These are phyloP conservation scores for Echria macrotheca DNA, from an alignment of 495 filamentous ascomycete genomes.

Conservation along the genomic window DNA sequence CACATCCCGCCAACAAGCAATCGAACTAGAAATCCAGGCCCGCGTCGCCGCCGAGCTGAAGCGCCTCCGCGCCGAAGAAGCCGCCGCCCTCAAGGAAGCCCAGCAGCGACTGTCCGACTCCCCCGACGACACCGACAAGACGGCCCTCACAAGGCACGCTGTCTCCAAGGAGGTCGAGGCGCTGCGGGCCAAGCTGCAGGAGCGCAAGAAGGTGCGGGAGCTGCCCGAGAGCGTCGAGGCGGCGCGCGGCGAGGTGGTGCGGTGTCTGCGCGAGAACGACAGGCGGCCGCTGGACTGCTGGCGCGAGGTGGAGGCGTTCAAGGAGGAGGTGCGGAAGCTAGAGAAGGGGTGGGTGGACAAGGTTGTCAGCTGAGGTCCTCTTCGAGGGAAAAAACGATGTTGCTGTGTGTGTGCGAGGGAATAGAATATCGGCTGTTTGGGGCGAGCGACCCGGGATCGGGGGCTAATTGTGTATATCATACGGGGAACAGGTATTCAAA, in stretches of 20 bases:
- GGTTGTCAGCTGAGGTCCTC: constrained; percentile 50
- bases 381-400: neutral
- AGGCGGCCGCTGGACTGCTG: constrained; percentile 91
- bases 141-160: constrained; percentile 24
- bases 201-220: constrained; percentile 63
- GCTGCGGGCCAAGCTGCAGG: constrained; percentile 67
- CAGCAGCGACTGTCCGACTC: constrained; percentile 51
- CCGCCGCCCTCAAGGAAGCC: constrained; percentile 54
- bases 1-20: constrained; percentile 70
- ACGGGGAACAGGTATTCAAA: constrained; percentile 3
- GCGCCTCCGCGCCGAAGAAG: constrained; percentile 56
- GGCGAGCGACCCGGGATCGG: too few species aligned
- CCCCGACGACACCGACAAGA: constrained; percentile 7
- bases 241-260: constrained; percentile 71
- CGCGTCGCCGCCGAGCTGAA: constrained; percentile 83
- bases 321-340: constrained; percentile 74
- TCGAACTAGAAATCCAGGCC: constrained; percentile 83
- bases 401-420: neutral
- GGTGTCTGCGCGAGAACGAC: constrained; percentile 81
- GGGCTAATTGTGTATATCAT: constrained; percentile 12
- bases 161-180: constrained; percentile 44
- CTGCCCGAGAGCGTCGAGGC: constrained; percentile 57
- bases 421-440: too few species aligned
- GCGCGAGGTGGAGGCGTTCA: constrained; percentile 87
- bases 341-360: constrained; percentile 85